Percentiles rank a stretch among this genome's conserved stretches.
phyloP scores from a whole-genome alignment of 331 rosid species.

The Stylosanthes scabra region DNA sequence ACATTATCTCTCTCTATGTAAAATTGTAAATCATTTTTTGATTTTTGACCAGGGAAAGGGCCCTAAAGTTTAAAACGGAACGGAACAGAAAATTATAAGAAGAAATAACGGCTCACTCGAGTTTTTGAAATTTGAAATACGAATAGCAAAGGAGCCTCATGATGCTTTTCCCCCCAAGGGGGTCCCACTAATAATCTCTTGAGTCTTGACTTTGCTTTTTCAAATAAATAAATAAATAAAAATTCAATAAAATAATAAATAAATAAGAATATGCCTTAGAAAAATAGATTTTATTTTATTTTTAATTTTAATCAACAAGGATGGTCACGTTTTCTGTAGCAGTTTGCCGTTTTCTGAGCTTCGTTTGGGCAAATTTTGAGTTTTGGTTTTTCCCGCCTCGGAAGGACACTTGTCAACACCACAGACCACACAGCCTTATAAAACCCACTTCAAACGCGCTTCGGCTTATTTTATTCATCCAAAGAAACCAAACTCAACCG shows the following conservation, averaged over 20 bases:
- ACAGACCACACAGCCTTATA: slow-evolving; percentile 25
- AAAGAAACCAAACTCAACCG: neutral
- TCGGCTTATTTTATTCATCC: neutral
- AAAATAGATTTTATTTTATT: too few relatives aligned
- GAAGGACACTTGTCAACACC: slow-evolving; percentile 19
- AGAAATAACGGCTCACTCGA: slow-evolving; percentile 21
- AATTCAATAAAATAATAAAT: too few relatives aligned
- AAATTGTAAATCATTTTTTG: slow-evolving; percentile 30
- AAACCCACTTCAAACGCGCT: slow-evolving; percentile 7
- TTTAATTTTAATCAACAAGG: too few relatives aligned
- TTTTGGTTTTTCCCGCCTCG: slow-evolving; percentile 61
- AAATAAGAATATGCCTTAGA: too few relatives aligned
- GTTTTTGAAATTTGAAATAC: slow-evolving; percentile 39
- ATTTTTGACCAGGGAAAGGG: neutral
- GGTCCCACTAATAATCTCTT: neutral
- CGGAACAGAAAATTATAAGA: slow-evolving; percentile 10
- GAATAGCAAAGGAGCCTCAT: neutral
- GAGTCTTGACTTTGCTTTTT: too few relatives aligned
- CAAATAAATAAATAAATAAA: too few relatives aligned
- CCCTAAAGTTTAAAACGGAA: neutral
- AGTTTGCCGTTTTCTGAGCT: neutral
- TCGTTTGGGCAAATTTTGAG: slow-evolving; percentile 29
- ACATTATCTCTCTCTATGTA: too few relatives aligned
- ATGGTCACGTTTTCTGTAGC: neutral
- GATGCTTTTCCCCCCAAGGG: neutral